A percentile compares a stretch with the other conserved stretches of the same genome.
Conservation (phyloP, 2,329 filamentous ascomycete genomes). For the Parafenestella ontariensis region DNA sequence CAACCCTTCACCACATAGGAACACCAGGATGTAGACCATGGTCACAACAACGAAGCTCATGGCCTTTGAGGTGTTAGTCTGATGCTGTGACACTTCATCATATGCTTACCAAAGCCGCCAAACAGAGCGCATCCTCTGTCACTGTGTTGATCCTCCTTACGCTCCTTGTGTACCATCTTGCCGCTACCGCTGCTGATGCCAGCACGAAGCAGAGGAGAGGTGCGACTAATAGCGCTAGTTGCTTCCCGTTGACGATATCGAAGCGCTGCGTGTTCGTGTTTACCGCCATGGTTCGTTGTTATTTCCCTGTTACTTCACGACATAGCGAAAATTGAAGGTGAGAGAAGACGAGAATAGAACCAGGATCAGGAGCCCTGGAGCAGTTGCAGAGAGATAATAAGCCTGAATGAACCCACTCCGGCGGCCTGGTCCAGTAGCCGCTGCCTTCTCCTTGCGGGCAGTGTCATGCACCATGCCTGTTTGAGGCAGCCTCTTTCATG, state of each 20-base stretch:
- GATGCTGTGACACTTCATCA: not conserved
- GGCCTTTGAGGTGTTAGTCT: slow-evolving; percentile 14
- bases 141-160: slow-evolving; percentile 26
- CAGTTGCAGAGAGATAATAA: not conserved
- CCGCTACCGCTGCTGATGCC: slow-evolving; percentile 18
- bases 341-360: slow-evolving; percentile 5
- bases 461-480: not conserved
- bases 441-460: not conserved
- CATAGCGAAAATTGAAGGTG: slow-evolving; percentile 6
- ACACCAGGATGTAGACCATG: slow-evolving; percentile 25
- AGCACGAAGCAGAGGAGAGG: slow-evolving; percentile 22
- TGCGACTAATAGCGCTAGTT: slow-evolving; percentile 22
- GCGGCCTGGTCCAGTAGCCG: not conserved
- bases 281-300: slow-evolving; percentile 14
- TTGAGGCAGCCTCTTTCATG: not conserved
- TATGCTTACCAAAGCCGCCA: slow-evolving; percentile 23
- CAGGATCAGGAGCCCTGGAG: slow-evolving; percentile 7
- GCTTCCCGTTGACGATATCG: slow-evolving; percentile 25
- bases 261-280: slow-evolving; percentile 17
- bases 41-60: slow-evolving; percentile 24
- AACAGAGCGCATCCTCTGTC: slow-evolving; percentile 22
- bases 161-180: slow-evolving; percentile 28
- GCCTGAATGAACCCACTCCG: not conserved
- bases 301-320: slow-evolving; percentile 3
- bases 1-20: slow-evolving; percentile 26